Base-by-base conservation (phyloP, 179 eudicot genomes). In the Vitellaria paradoxa region DNA sequence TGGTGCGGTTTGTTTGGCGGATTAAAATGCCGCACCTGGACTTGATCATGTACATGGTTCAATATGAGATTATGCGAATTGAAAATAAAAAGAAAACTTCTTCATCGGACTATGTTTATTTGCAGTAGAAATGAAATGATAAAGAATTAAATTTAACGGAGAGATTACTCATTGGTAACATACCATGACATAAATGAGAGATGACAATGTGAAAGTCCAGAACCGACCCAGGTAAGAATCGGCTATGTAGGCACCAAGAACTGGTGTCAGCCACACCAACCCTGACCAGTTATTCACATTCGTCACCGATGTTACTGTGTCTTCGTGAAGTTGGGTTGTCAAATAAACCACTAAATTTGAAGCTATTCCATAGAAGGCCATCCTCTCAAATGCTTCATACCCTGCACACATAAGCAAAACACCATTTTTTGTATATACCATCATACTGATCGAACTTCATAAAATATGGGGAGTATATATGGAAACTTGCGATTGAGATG, bases 231-330 rank as follows among this genome's bases (percentile, higher is more conserved):
- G 82, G 80, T 84, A 92, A 46, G 97, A 76, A 76, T 94, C 97
- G 8, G 98, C 96, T 8, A 94, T 40, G 20, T 89, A 94, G 52
- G 98, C 98, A 2, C 98, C 98, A n/a, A 91, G 73, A 52, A 94
- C 86, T 4, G 98, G 97, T 3, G 93, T 94, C 80, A 94, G 86
- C 98, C 98, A 92, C 4, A 94, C 96, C 2, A 86, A 78, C 26
- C 96, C 98, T 4, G 91, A 81, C 98, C 98, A 94, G 78, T 94
- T 92, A 77, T 92, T 94, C 23, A 92, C 98, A 49, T 92, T 94
- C 71, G 90, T 83, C 0, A 92, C 93, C 0, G 98, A 94, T 45
- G 96, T 77, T 46, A 94, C 90, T 0, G 96, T 94, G 84, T 90
- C 97, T 80, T 94, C 98, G 64, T 89, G 96, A 21, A 94, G 88